Evolutionary conservation across 768 basidiomycete species (phyloP), one percentile per base, ranked within the genome.

Genomic region (Termitomyces titanicus): DNA sequence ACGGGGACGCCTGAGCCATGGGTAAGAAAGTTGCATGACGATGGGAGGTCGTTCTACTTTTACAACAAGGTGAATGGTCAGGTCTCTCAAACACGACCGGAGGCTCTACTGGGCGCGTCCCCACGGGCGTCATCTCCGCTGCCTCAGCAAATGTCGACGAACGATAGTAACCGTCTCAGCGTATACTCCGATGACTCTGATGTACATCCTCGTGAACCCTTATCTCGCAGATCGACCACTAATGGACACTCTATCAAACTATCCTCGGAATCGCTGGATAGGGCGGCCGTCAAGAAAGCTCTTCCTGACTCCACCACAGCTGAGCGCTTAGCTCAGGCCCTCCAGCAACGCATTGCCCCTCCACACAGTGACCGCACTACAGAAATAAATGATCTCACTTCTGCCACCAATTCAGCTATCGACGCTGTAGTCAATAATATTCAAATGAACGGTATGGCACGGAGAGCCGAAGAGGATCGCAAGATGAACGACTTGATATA

Each of bases 161-260:
- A 68, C 18, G 63, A 69, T 51, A 72, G 66, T 43, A 73, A 73
- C 25, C 79, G 80, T 50, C 70, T 80, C 51, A 90, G 90, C 64
- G 80, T 85, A 31, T 84, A 86, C 64, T 92, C 90, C 10, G 92
- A 94, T 63, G 86, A 88, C 64, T 92, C 89, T 10, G 89, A 88
- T 48, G 73, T 88, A 34, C 79, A 85, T 29, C 84, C 83, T 5
- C 61, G 73, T 4, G 79, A 79, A 34, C 63, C 56, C 24, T 38
- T 60, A 31, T 56, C 66, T 43, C 67, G 65, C 42, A 62, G 64
- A 44, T 68, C 66, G 33, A 63, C 63, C 39, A 58, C 62, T 47
- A 71, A 70, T 54, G 69, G 68, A 51, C 68, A 50, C 58, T 31
- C 59, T 60, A 34, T 59, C 49, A 45, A 53, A 45, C 3, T n/a